Evolutionary conservation across 768 basidiomycete species (phyloP).

Genomic region (Boletellus ananas): DNA sequence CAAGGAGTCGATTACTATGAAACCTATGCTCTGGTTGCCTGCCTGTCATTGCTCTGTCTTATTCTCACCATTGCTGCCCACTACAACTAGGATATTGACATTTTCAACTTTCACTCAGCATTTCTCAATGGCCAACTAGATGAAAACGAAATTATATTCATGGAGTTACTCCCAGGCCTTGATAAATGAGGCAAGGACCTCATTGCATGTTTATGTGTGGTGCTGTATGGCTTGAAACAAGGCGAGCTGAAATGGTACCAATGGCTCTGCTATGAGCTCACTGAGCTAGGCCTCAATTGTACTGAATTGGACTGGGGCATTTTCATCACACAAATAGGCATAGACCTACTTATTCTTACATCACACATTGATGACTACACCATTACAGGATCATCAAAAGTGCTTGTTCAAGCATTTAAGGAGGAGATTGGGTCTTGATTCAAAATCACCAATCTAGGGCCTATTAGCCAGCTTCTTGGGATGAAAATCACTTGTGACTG

Average conservation of each 20-base stretch:
- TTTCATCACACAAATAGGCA: too few species aligned
- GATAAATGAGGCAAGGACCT: neutral
- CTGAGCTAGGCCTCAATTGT: neutral
- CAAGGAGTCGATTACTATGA: slow-evolving; percentile 1
- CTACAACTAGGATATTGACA: slow-evolving; percentile 8
- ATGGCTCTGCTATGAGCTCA: neutral
- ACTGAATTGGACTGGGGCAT: neutral
- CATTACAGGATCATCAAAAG: too few species aligned
- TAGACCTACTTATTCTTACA: too few species aligned
- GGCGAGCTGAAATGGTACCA: slow-evolving; percentile 9
- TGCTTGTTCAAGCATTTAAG: too few species aligned
- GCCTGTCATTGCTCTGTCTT: slow-evolving; percentile 8
- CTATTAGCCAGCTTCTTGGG: too few species aligned
- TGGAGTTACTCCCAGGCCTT: slow-evolving; percentile 2
- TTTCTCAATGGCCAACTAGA: slow-evolving; percentile 11
- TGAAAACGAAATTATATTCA: slow-evolving; percentile 5
- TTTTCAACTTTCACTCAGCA: slow-evolving; percentile 9
- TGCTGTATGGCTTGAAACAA: slow-evolving; percentile 9
- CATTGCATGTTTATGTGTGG: slow-evolving; percentile 8
- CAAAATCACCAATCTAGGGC: too few species aligned
- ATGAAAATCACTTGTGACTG: too few species aligned
- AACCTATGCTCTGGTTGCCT: neutral
- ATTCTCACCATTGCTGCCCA: slow-evolving; percentile 7
- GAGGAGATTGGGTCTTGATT: too few species aligned
- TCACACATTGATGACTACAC: too few species aligned